Percentiles rank a stretch among this genome's conserved stretches.
These are phyloP conservation scores for Penicillium pancosmium DNA, from an alignment of 495 filamentous ascomycete genomes.

Conservation along the genomic window DNA sequence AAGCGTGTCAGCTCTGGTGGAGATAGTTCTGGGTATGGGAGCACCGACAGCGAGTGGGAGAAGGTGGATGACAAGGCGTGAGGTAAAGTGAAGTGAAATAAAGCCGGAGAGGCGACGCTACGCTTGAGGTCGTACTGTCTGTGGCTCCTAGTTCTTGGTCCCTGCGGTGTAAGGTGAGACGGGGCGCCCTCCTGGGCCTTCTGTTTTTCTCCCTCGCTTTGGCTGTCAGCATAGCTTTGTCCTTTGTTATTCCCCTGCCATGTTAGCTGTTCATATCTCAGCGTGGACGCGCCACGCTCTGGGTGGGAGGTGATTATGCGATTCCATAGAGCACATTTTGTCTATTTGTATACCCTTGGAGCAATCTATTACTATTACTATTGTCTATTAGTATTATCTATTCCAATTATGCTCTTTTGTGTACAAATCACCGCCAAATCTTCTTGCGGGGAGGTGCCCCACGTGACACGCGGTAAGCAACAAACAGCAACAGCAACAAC, in stretches of 20 bases:
- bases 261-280: background rate
- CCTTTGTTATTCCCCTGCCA: background rate
- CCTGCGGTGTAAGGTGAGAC: background rate
- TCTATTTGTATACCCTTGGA: conserved; percentile 7
- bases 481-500: too few species aligned
- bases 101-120: too few species aligned
- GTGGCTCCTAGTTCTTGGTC: background rate
- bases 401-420: too few species aligned
- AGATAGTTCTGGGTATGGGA: conserved; percentile 53
- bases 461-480: too few species aligned
- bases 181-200: background rate
- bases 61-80: conserved; percentile 47
- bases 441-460: too few species aligned
- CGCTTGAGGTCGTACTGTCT: too few species aligned
- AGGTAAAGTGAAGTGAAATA: background rate
- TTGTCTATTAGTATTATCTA: too few species aligned
- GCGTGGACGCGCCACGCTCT: background rate
- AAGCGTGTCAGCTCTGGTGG: conserved; percentile 47
- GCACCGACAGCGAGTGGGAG: conserved; percentile 61
- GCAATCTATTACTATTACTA: background rate
- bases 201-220: background rate
- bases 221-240: background rate
- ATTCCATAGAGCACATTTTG: conserved; percentile 3
- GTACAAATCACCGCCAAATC: too few species aligned
- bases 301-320: conserved; percentile 4